Evolutionary conservation across 306 rosid species (phyloP), one percentile per base, ranked within the genome.

Genomic region (Quercus rubra): DNA sequence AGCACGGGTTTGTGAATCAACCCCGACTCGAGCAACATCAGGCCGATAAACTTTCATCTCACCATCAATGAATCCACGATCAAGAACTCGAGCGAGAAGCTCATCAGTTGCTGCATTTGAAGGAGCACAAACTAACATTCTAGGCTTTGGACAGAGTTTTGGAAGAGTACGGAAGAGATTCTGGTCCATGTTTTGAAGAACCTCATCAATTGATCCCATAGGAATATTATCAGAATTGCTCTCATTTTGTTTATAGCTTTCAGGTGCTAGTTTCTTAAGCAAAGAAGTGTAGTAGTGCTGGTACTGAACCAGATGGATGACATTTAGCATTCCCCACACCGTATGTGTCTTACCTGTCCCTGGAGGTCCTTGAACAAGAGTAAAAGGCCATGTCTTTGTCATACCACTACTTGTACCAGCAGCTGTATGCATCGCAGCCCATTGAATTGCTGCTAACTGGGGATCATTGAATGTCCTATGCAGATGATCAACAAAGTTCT

Each of bases 271-370:
- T 82, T 91, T 94, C 86, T 95, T 95, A 18, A 95, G 99, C 86
- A 95, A 89, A 71, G 99, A 93, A 75, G 98, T 90, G 78, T 95
- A 95, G 83, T 95, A 95, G 83, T 95, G 98, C 84, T 95, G 99
- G 83, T 93, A 95, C 87, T 95, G 99, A 81, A 95, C 99, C 85
- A 95, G 89, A 84, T 95, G 99, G 87, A 93, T 95, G 80, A 95
- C 99, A 74, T 95, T 95, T 83, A 95, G 88, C 99, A 95, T 95
- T 89, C 99, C 99, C 99, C 99, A 95, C 20, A 95, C 99, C 31
- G 99, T 95, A 84, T 95, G 99, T 3, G 99, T 95, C 93, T 95
- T 95, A 71, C 99, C 99, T 57, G 99, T 95, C 71, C 99, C 99
- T 8, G 99, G 99, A 82, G 99, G 99, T 70, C 99, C 99, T 83